Base-by-base conservation (phyloP, 2,329 filamentous ascomycete genomes). In the Clonostachys byssicola region DNA sequence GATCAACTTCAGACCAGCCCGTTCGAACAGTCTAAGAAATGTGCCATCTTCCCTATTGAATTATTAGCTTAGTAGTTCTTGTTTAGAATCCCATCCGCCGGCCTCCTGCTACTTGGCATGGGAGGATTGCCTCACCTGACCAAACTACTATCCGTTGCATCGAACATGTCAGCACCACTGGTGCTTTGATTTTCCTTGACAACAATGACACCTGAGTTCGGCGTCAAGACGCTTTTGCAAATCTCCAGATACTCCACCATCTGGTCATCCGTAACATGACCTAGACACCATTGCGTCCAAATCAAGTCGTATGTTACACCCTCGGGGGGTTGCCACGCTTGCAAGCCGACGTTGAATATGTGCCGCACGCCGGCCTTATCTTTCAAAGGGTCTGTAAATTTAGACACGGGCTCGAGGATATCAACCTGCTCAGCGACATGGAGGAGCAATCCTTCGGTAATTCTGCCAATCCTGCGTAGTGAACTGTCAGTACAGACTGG, bases 261-360 rank as follows among this genome's bases (percentile, higher is more conserved):
- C 62, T 95, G 83, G 8, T 66, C 67, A 60, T 96, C 90, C 1
- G 80, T 90, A 47, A 96, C 70, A 63, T 96, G 86, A 20, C 89
- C 87, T 8, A 92, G 66, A 64, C 91, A 96, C 91, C 92, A 96
- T 65, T 96, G 92, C 45, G 81, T 86, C 89, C 89, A 96, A 51
- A 96, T 83, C 42, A 96, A 64, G 61, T 92, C 86, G 65, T 96
- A 96, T 43, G 67, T 62, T 9, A 65, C 57, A 14, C 34, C 45
- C n/a, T 35, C 16, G 1, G 57, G 67, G 1, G 76, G 72, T 12
- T 55, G 49, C 89, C 89, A 95, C 30, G 78, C 75, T 64, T 95
- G 86, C 1, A 95, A 69, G 0, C 89, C 89, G 3, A 85, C 67
- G 54, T 87, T 89, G 67, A 81, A 86, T 16, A 95, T 76, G 18